These are phyloP conservation scores for Lipomyces spencermartinsiae DNA, from an alignment of 805 yeast genomes.

Conservation along the genomic window DNA sequence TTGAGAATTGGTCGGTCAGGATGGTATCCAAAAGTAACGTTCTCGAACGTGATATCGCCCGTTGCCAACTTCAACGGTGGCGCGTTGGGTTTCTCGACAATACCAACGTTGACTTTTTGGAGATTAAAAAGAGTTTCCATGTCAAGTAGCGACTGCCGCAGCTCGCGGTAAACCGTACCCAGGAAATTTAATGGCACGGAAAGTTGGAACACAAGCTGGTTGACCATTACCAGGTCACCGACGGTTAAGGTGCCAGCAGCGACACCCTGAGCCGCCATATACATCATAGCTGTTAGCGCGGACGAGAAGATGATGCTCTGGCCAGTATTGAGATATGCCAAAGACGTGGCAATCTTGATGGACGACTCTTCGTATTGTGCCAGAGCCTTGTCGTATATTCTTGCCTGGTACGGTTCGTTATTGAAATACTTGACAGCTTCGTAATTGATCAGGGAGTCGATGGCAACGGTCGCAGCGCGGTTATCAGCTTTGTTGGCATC, in stretches of 20 bases:
- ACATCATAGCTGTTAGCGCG: slow-evolving; percentile 97
- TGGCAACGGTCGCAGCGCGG: slow-evolving; percentile 91
- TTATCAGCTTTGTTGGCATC: slow-evolving; percentile 93
- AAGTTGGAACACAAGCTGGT: slow-evolving; percentile 93
- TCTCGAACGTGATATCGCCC: slow-evolving; percentile 85
- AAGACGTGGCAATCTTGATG: slow-evolving; percentile 77
- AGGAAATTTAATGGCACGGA: slow-evolving; percentile 93
- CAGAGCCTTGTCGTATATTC: slow-evolving; percentile 79
- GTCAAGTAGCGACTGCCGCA: slow-evolving; percentile 89
- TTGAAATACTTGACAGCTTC: slow-evolving; percentile 95
- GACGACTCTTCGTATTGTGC: slow-evolving; percentile 71
- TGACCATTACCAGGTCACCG: slow-evolving; percentile 92
- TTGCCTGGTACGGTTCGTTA: slow-evolving; percentile 80
- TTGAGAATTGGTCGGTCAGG: slow-evolving; percentile 84
- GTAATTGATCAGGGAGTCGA: slow-evolving; percentile 91
- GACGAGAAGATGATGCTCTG: slow-evolving; percentile 79
- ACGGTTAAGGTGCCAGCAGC: slow-evolving; percentile 80
- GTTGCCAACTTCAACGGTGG: slow-evolving; percentile 64
- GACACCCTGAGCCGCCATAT: slow-evolving; percentile 90
- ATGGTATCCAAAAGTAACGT: slow-evolving; percentile 91
- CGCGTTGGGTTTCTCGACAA: slow-evolving; percentile 68
- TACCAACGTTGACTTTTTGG: slow-evolving; percentile 73
- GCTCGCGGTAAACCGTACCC: slow-evolving; percentile 94
- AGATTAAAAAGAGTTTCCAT: slow-evolving; percentile 94
- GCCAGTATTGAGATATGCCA: slow-evolving; percentile 77